Evolutionary conservation across 768 basidiomycete genomes (phyloP), one percentile per base, ranked within the genome.

Genomic region (Kondoa subrosea): DNA sequence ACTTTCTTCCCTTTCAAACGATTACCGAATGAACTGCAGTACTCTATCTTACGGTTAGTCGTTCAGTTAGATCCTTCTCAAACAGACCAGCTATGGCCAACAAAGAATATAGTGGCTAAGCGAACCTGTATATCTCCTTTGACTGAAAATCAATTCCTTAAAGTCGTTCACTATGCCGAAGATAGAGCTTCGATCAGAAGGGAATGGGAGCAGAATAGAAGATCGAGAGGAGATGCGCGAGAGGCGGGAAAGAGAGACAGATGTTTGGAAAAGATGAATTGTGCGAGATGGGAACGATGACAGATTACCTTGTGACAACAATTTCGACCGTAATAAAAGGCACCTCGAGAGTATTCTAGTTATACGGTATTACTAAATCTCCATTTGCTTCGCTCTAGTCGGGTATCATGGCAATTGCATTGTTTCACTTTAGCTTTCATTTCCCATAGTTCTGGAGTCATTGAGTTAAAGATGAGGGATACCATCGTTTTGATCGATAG

Each of bases 1-100:
- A 26, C 4, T 32, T 86, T 76, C 79, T 70, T 80, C 82, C 58
- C 86, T 75, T 73, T 85, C 83, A n/a, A 78, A 65, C 64, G 34
- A 65, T 50, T 50, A 50, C 40, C 40, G 21, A 50, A 50, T 21
- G 40, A 50, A 50, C 21, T 50, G 21, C 40, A 50, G 21, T 50
- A 50, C 40, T 50, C 40, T 8, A 50, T 50, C 40, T 21, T 50
- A 8, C 40, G 40, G 21, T 50, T 8, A 8, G 40, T 50, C 21
- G 40, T 21, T 50, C 40, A 50, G 40, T 21, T 50, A 8, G 40
- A 50, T 50, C 21, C 40, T 50, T 8, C 21, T 8, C 40, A 50
- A 50, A 50, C n/a, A n/a, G 40, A 8, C 40, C 21, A 8, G 40
- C 21, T 50, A 8, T 50, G 40, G 40, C 8, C 40, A 8, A n/a